A percentile compares a stretch with the other conserved stretches of the same genome.
phyloP scores from a whole-genome alignment of 73 alveolate genomes.

The Halteria grandinella region DNA sequence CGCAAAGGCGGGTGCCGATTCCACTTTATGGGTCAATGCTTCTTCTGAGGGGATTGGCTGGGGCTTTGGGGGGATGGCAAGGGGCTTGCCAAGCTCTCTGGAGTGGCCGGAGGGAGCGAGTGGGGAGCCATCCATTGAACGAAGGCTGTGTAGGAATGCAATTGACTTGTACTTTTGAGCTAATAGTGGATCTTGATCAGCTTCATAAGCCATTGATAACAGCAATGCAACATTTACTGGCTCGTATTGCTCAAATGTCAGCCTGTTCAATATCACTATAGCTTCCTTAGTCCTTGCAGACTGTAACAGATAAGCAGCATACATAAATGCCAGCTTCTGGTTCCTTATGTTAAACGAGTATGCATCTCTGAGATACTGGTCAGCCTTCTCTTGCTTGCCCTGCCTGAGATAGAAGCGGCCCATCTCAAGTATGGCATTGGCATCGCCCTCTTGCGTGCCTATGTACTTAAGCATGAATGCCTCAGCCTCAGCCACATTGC shows the following conservation, averaged over 20 bases:
- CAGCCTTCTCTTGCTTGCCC: constrained; percentile 78
- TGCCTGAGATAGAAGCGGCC: constrained; percentile 78
- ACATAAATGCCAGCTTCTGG: constrained; percentile 54
- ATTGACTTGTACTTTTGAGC: constrained; percentile 72
- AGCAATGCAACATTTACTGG: constrained; percentile 69
- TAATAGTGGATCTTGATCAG: constrained; percentile 57
- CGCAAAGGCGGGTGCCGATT: neutral
- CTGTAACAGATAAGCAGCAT: constrained; percentile 66
- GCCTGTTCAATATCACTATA: constrained; percentile 58
- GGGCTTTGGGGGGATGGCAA: constrained; percentile 2
- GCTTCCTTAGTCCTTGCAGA: constrained; percentile 73
- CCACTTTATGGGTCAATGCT: neutral
- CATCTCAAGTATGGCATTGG: constrained; percentile 69
- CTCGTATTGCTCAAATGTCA: constrained; percentile 62
- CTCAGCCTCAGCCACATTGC: constrained; percentile 80
- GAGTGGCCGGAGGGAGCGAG: constrained; percentile 30
- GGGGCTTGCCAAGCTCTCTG: constrained; percentile 8
- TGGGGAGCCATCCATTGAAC: constrained; percentile 66
- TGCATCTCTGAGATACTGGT: constrained; percentile 75
- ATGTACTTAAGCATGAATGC: constrained; percentile 76
- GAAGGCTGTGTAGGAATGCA: constrained; percentile 63
- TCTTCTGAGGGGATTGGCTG: neutral
- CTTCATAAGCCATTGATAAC: constrained; percentile 57
- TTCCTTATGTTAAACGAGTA: constrained; percentile 64
- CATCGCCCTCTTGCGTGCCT: constrained; percentile 77